phyloP scores from a whole-genome alignment of 148 eudicot species.

The Heliamphora exappendiculata region DNA sequence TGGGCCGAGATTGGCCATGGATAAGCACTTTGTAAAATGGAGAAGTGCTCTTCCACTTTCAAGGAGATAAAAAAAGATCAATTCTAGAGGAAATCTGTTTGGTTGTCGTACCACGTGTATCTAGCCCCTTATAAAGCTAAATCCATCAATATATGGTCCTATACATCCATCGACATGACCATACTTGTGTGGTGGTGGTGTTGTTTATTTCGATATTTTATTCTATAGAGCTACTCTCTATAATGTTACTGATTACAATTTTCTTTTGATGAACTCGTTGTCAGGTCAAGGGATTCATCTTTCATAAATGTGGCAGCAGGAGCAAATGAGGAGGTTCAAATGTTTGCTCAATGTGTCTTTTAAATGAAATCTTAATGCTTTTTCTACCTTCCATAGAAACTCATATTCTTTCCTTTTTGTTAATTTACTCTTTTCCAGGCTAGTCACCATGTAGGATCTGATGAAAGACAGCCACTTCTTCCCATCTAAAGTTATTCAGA shows the following conservation, averaged over 20 bases:
- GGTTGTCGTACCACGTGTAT: too few relatives aligned
- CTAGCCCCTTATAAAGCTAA: too few relatives aligned
- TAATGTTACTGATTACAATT: background rate
- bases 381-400: background rate
- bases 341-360: background rate
- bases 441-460: conserved; percentile 56
- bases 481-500: conserved; percentile 48
- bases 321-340: conserved; percentile 80
- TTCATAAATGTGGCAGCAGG: conserved; percentile 74
- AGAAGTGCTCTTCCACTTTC: too few relatives aligned
- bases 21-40: too few relatives aligned
- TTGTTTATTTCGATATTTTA: background rate
- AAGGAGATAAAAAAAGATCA: too few relatives aligned
- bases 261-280: conserved; percentile 9
- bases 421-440: conserved; percentile 44
- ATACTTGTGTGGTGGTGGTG: background rate
- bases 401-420: background rate
- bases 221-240: background rate
- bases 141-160: too few relatives aligned
- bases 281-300: conserved; percentile 51
- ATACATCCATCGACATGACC: too few relatives aligned
- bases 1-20: too few relatives aligned
- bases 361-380: background rate
- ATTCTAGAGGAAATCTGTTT: too few relatives aligned
- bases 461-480: conserved; percentile 85